These are phyloP conservation scores for Aspergillus sp. DNA, from an alignment of 2,329 filamentous ascomycete genomes.

Conservation along the genomic window DNA sequence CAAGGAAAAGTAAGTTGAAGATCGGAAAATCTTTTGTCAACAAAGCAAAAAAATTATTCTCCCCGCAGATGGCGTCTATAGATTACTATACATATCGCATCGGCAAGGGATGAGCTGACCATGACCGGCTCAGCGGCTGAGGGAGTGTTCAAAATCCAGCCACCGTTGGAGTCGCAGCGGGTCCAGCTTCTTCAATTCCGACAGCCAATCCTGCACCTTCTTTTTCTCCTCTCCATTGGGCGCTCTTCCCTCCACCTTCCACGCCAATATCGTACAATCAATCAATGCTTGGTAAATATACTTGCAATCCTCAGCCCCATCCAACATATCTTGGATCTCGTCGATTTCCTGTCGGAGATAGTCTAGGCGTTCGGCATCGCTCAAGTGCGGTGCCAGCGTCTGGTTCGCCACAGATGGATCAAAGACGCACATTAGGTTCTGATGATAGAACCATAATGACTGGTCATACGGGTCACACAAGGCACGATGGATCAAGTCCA, in stretches of 20 bases:
- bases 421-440: slow-evolving; percentile 76
- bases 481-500: slow-evolving; percentile 72
- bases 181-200: slow-evolving; percentile 68
- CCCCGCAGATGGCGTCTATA: slow-evolving; percentile 3
- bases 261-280: slow-evolving; percentile 67
- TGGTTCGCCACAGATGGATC: slow-evolving; percentile 52
- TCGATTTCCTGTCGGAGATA: slow-evolving; percentile 73
- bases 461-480: slow-evolving; percentile 92
- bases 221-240: slow-evolving; percentile 41
- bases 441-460: slow-evolving; percentile 96
- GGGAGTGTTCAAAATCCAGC: slow-evolving; percentile 63
- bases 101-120: slow-evolving; percentile 16
- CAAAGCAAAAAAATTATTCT: neutral
- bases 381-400: slow-evolving; percentile 67
- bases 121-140: slow-evolving; percentile 35
- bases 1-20: slow-evolving; percentile 12
- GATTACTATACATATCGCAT: slow-evolving; percentile 1
- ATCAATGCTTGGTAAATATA: slow-evolving; percentile 89
- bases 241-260: slow-evolving; percentile 52
- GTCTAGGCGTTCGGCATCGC: slow-evolving; percentile 59
- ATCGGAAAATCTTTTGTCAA: neutral
- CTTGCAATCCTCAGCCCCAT: slow-evolving; percentile 72
- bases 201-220: slow-evolving; percentile 62
- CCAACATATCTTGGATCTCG: slow-evolving; percentile 68
- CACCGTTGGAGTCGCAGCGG: slow-evolving; percentile 74